phyloP scores from a whole-genome alignment of 75 land plant genomes.

The Pseudotsuga menziesii region DNA sequence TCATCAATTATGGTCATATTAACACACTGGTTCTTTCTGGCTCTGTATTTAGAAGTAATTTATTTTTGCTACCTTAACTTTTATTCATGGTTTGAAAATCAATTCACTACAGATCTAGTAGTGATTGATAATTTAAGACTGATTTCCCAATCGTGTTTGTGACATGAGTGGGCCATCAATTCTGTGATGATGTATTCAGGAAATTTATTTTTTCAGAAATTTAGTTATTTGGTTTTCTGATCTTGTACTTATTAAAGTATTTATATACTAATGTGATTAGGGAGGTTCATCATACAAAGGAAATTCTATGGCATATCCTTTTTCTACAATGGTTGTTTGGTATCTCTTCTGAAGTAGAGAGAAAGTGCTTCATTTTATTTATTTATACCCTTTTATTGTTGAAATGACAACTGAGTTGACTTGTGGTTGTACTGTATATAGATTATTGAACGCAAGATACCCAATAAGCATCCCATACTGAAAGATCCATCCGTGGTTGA shows the following conservation, averaged over 20 bases:
- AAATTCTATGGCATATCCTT: not conserved
- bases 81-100: not conserved
- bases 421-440: slow-evolving; percentile 11
- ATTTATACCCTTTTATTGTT: not conserved
- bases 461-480: slow-evolving; percentile 61
- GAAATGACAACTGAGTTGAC: not conserved
- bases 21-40: no score
- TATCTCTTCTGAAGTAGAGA: not conserved
- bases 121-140: not conserved
- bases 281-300: not conserved
- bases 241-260: no score
- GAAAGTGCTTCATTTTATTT: not conserved
- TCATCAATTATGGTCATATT: not conserved
- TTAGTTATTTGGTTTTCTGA: not conserved
- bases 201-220: not conserved
- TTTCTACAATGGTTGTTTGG: not conserved
- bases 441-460: slow-evolving; percentile 80
- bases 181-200: not conserved
- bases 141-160: not conserved
- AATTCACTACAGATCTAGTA: not conserved
- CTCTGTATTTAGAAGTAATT: not conserved
- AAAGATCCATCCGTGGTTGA: slow-evolving; percentile 72
- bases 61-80: not conserved
- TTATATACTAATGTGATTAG: no score
- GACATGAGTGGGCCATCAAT: not conserved